phyloP scores from a whole-genome alignment of 2,329 filamentous ascomycete species.

The Epichloe coenophiala region DNA sequence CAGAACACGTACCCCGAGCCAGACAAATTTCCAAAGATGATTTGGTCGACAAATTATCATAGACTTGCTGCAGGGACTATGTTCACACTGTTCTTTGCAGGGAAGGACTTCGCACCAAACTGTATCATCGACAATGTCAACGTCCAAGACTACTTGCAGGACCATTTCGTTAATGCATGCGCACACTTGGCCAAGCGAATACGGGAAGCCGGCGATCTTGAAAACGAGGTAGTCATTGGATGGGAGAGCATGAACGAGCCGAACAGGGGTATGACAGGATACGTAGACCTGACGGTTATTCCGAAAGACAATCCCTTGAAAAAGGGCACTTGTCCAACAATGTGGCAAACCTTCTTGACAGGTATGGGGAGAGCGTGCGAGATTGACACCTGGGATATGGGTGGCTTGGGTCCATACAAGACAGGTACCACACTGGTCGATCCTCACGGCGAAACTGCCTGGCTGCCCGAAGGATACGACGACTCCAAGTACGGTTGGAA shows the following conservation, averaged over 20 bases:
- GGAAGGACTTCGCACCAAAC: slow-evolving; percentile 84
- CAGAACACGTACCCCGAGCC: slow-evolving; percentile 88
- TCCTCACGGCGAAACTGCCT: slow-evolving; percentile 71
- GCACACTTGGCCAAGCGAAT: slow-evolving; percentile 73
- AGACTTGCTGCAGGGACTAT: slow-evolving; percentile 78
- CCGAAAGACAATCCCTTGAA: slow-evolving; percentile 81
- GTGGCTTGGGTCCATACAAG: slow-evolving; percentile 82
- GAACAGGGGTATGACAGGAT: slow-evolving; percentile 74
- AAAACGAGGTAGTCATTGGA: slow-evolving; percentile 76
- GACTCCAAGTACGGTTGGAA: slow-evolving; percentile 85
- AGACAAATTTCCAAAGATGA: slow-evolving; percentile 89
- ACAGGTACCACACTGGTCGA: slow-evolving; percentile 73
- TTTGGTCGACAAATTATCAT: slow-evolving; percentile 96
- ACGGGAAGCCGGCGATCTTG: slow-evolving; percentile 77
- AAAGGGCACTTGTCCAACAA: slow-evolving; percentile 88
- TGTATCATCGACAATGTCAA: slow-evolving; percentile 90
- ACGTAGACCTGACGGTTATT: slow-evolving; percentile 66
- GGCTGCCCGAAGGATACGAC: slow-evolving; percentile 72
- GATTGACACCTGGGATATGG: slow-evolving; percentile 86
- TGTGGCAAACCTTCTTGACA: slow-evolving; percentile 84
- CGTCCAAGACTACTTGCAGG: slow-evolving; percentile 88
- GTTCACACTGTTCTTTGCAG: slow-evolving; percentile 89
- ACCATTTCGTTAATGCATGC: slow-evolving; percentile 71
- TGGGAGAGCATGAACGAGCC: slow-evolving; percentile 98
- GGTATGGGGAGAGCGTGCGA: slow-evolving; percentile 88